Conservation (phyloP, 2,329 filamentous ascomycete genomes). For the Cladosporium velox region DNA sequence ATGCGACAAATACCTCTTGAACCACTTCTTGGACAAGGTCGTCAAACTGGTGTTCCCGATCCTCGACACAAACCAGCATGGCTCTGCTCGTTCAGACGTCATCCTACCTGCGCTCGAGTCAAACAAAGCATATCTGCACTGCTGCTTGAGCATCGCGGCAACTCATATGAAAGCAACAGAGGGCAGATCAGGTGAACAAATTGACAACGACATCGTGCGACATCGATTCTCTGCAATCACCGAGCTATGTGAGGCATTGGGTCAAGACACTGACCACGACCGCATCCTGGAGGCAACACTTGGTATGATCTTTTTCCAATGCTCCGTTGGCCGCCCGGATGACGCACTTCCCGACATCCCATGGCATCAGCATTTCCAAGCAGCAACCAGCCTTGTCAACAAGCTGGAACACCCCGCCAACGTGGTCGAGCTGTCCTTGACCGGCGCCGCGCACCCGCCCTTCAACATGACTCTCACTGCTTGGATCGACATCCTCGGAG, state of each 20-base stretch:
- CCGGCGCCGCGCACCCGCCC: conserved; percentile 63
- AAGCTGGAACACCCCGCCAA: conserved; percentile 76
- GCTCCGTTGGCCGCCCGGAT: conserved; percentile 81
- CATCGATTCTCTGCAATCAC: conserved; percentile 88
- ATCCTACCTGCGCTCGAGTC: conserved; percentile 84
- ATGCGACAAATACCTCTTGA: conserved; percentile 79
- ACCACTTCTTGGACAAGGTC: conserved; percentile 88
- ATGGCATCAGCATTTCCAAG: conserved; percentile 97
- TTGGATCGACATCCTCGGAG: conserved; percentile 96
- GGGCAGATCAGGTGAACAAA: conserved; percentile 66
- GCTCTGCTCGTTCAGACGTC: conserved; percentile 75
- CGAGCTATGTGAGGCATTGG: conserved; percentile 79
- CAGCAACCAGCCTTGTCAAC: conserved; percentile 79
- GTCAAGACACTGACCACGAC: conserved; percentile 76
- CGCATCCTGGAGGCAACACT: conserved; percentile 90
- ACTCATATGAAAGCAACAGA: conserved; percentile 85
- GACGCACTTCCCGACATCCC: conserved; percentile 87
- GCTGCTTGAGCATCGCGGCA: conserved; percentile 88
- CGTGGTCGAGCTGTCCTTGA: conserved; percentile 49
- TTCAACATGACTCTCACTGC: conserved; percentile 95
- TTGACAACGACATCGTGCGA: conserved; percentile 88
- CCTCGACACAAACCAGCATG: conserved; percentile 84
- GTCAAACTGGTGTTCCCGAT: conserved; percentile 89
- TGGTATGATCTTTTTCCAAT: conserved; percentile 95
- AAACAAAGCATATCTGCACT: conserved; percentile 93